Conservation (phyloP, 2,329 filamentous ascomycete genomes). For the Aspergillus tamarii region DNA sequence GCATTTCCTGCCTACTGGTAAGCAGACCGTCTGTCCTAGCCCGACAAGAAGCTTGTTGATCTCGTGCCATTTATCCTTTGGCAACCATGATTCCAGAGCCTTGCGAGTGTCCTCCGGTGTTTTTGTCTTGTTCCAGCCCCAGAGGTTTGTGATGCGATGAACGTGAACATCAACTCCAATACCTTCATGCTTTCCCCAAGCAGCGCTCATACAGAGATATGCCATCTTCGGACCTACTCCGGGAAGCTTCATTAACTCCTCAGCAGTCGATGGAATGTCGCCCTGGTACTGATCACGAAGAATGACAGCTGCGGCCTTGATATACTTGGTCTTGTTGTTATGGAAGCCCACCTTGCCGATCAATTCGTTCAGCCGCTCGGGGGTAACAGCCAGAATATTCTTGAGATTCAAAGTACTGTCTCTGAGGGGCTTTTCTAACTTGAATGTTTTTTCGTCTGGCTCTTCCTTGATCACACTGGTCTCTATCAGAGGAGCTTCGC, state of each 20-base stretch:
- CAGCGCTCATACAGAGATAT: slow-evolving; percentile 80
- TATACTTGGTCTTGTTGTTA: slow-evolving; percentile 87
- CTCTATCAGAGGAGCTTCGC: slow-evolving; percentile 6
- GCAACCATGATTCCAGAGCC: slow-evolving; percentile 79
- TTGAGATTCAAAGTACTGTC: slow-evolving; percentile 68
- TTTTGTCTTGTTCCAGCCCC: slow-evolving; percentile 85
- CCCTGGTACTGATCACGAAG: slow-evolving; percentile 69
- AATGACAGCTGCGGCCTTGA: slow-evolving; percentile 74
- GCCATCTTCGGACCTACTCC: slow-evolving; percentile 96
- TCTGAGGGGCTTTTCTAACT: slow-evolving; percentile 29
- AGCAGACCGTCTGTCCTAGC: slow-evolving; percentile 82
- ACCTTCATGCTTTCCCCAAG: slow-evolving; percentile 70
- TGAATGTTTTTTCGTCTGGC: slow-evolving; percentile 20
- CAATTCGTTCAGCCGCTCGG: slow-evolving; percentile 68
- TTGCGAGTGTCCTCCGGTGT: slow-evolving; percentile 80
- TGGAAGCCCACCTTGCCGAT: slow-evolving; percentile 90
- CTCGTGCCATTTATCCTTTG: slow-evolving; percentile 82
- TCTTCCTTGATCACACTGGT: slow-evolving; percentile 26
- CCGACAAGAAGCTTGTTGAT: slow-evolving; percentile 90
- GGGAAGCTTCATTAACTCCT: slow-evolving; percentile 74
- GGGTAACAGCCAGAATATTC: slow-evolving; percentile 73
- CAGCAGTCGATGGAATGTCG: slow-evolving; percentile 80
- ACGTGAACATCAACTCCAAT: slow-evolving; percentile 96
- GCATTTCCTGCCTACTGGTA: slow-evolving; percentile 78
- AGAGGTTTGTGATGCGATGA: slow-evolving; percentile 90